Conservation (phyloP, 805 yeast species). For the Phaffomyces opuntiae region DNA sequence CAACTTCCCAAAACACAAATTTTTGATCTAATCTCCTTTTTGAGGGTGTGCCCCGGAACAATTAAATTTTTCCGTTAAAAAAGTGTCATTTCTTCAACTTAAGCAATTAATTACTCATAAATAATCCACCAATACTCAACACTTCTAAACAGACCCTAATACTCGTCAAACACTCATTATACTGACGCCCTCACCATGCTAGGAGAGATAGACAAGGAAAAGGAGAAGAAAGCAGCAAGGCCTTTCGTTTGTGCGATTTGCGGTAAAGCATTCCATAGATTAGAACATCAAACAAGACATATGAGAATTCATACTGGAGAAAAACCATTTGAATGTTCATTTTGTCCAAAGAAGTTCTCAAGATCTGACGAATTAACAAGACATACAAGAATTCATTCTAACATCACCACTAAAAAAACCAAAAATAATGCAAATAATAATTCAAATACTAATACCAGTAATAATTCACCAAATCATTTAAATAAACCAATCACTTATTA, state of each 20-base stretch:
- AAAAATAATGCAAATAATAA: conserved; percentile 22
- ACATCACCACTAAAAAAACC: conserved; percentile 38
- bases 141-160: not conserved
- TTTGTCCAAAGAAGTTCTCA: conserved; percentile 70
- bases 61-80: too few relatives aligned
- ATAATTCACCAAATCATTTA: not conserved
- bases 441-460: conserved; percentile 7
- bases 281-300: conserved; percentile 89
- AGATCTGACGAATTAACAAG: conserved; percentile 83
- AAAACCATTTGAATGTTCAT: conserved; percentile 80
- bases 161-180: not conserved
- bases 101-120: not conserved
- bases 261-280: conserved; percentile 76
- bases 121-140: too few relatives aligned
- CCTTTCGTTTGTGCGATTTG: conserved; percentile 86
- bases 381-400: conserved; percentile 74
- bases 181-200: not conserved
- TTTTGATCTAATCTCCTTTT: not conserved
- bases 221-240: conserved; percentile 27
- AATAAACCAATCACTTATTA: conserved; percentile 24
- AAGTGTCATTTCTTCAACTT: not conserved
- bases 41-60: too few relatives aligned
- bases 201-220: not conserved
- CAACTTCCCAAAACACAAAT: not conserved
- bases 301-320: conserved; percentile 92